These are phyloP conservation scores for Dothiorella sarmentorum DNA, from an alignment of 2,329 filamentous ascomycete species.

Conservation along the genomic window DNA sequence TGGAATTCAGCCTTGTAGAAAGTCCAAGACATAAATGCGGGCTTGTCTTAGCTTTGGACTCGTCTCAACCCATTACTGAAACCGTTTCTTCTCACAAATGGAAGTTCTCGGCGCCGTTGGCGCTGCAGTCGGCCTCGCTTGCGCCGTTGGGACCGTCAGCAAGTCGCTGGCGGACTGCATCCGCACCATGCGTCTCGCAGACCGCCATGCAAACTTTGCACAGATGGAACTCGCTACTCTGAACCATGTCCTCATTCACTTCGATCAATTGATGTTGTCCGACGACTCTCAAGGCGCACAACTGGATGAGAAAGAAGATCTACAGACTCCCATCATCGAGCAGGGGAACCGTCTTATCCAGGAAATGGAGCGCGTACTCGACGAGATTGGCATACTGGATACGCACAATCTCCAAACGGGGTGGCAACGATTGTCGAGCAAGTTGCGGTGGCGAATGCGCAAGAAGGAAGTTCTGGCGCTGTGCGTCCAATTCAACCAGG, in stretches of 20 bases:
- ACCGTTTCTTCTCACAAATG: background rate
- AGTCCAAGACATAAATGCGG: background rate
- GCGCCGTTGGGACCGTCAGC: background rate
- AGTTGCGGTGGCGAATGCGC: background rate
- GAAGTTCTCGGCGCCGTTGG: background rate
- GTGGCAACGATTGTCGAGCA: background rate
- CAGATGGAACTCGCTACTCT: background rate
- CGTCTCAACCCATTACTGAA: background rate
- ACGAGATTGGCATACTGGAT: background rate
- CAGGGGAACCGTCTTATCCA: background rate
- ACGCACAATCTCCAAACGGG: background rate
- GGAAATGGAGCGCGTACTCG: background rate
- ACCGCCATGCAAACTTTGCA: background rate
- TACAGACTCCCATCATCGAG: background rate
- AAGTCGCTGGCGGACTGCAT: background rate
- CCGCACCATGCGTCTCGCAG: background rate
- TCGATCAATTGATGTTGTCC: background rate
- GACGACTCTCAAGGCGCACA: background rate
- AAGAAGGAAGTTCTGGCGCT: background rate
- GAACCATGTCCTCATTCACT: background rate
- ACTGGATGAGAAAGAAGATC: background rate
- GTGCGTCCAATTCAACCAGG: background rate
- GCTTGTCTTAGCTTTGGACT: background rate
- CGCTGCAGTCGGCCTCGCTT: background rate
- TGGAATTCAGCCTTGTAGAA: background rate